Evolutionary conservation across 352 stramenopile species (phyloP), one percentile per base, ranked within the genome.

Genomic region (Pythium dissimile): DNA sequence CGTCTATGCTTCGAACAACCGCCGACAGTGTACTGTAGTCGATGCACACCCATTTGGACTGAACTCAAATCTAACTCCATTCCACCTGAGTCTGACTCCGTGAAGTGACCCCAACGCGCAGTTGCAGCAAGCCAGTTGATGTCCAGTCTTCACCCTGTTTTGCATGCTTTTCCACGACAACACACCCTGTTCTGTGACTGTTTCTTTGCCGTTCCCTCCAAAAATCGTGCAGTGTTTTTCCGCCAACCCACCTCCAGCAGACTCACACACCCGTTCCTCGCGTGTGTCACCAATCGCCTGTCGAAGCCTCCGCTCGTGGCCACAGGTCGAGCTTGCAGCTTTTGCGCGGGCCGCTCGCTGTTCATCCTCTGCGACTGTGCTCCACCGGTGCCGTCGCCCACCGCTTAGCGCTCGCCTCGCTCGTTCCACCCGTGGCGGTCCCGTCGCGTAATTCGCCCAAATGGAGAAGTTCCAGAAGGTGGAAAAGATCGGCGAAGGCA

Each of bases 401-500:
- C 28, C 39, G 20, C 38, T n/a, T 42, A 10, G 39, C 27, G 13
- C 18, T 44, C 21, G 9, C 16, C 26, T 31, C 15, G 15, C 53
- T 35, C 53, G 21, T 47, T 48, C 24, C 1, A 10, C 24, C 46
- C 48, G 39, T 58, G 28, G 23, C 30, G 5, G 3, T 39, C 8
- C n/a, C 21, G 21, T 44, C 21, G 0, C 5, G n/a, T 26, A 38
- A 41, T 16, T 54, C 32, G 21, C 39, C 51, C 24, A 16, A 5
- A 93, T 93, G 84, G 83, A 95, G 46, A 88, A 92, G 53, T 94
- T 86, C 59, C 77, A 88, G 45, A 95, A 92, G 62, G 69, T 95
- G 28, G 77, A 89, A 50, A 91, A 93, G 64, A 88, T 95, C 58
- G 86, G 86, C 46, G 95, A 98, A 80, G 94, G 95, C 64, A 98